phyloP scores from a whole-genome alignment of 768 basidiomycete species.

The Boletus rubroflammeus region DNA sequence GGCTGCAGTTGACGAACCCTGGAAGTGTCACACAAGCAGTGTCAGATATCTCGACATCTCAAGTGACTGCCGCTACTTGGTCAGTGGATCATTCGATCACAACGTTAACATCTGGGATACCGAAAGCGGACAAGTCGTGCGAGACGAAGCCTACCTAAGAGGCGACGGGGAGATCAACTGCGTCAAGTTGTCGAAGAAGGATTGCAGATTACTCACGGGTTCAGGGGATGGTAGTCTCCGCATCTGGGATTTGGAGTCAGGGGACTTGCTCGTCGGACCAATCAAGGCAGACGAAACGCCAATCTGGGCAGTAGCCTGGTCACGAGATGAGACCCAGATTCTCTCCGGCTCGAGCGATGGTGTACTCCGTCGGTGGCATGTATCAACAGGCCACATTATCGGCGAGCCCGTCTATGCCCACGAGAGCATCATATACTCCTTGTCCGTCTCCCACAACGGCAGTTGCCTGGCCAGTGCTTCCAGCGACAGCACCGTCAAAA shows the following conservation, averaged over 20 bases:
- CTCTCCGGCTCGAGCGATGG: constrained; percentile 25
- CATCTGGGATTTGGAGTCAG: constrained; percentile 28
- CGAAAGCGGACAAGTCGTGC: constrained; percentile 23
- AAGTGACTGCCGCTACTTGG: constrained; percentile 27
- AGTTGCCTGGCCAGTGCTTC: constrained; percentile 28
- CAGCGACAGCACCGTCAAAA: constrained; percentile 28
- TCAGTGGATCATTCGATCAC: constrained; percentile 32
- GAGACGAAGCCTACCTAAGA: constrained; percentile 19
- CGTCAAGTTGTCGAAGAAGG: constrained; percentile 26
- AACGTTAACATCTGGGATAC: constrained; percentile 31
- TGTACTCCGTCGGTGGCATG: constrained; percentile 24
- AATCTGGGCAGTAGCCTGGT: constrained; percentile 31
- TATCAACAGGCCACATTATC: constrained; percentile 17
- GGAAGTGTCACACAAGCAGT: constrained; percentile 24
- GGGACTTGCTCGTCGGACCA: constrained; percentile 25
- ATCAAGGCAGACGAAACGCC: constrained; percentile 20
- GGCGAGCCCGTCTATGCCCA: constrained; percentile 25
- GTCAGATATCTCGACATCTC: constrained; percentile 29
- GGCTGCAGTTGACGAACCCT: constrained; percentile 15
- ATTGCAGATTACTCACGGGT: constrained; percentile 26
- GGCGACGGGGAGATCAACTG: constrained; percentile 27
- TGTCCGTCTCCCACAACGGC: constrained; percentile 28
- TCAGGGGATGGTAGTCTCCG: constrained; percentile 29
- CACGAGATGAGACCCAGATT: constrained; percentile 27
- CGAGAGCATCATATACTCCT: constrained; percentile 25